Base-by-base conservation (phyloP, 2,329 filamentous ascomycete genomes). In the Coniochaeta sp. region DNA sequence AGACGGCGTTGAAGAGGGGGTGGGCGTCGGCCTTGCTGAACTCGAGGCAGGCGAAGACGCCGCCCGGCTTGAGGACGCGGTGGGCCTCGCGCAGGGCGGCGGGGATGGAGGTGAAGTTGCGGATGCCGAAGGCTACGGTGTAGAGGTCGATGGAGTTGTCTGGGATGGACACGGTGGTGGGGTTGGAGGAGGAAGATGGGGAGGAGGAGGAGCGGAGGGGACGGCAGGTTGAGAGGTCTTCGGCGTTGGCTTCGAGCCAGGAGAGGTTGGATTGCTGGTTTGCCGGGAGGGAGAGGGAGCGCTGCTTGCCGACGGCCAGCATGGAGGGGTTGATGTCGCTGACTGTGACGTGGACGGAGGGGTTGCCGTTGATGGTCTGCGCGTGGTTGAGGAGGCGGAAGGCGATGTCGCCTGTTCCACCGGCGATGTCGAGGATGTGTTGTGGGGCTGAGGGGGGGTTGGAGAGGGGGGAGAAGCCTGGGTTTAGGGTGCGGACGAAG, bases 291-390 rank as follows among this genome's bases (percentile, higher is more conserved):
- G 80, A 67, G 24, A 87, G 77, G 22, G 91, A 88, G 64, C 95
- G 88, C 73, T 93, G 89, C 64, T 85, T 84, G 60, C 95, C 95
- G 69, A 97, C 95, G 12, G 85, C 85, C 0, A 99, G 84, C 95
- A 99, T 99, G 65, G 91, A 87, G 0, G 91, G 85, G 77, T 99
- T 99, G 78, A 99, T 99, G 77, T 99, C 95, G 56, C 90, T 89
- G 69, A 98, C 91, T 43, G 90, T 96, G 65, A 99, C 91, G 71
- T 84, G 88, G 6, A 93, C 90, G 67, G 89, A 81, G 19, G 85
- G 82, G 76, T 96, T 93, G 71, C 85, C 78, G 79, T 96, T 91
- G 71, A 96, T 80, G 63, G 83, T 84, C 57, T 90, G 90, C 26
- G 91, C 88, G 72, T 96, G 91, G 76, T 93, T 88, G 60, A 99